Percentiles rank a stretch among this genome's conserved stretches.
phyloP scores from a whole-genome alignment of 768 basidiomycete species.

The Macrolepiota fuliginosa region DNA sequence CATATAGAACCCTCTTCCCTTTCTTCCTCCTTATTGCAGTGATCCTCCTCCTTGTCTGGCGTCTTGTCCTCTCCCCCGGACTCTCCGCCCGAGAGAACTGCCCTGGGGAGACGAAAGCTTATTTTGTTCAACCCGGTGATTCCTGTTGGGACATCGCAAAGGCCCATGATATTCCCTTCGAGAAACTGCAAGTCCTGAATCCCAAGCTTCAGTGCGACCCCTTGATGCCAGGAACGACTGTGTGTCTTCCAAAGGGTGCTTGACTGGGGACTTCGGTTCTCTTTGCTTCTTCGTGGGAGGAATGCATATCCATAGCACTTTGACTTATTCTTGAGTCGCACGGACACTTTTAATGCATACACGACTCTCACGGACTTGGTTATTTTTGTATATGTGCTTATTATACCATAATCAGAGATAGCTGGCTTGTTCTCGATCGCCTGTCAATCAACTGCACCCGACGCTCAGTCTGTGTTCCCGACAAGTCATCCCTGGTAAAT shows the following conservation, averaged over 20 bases:
- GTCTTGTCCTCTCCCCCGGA: slow-evolving; percentile 46
- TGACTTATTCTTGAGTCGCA: not conserved
- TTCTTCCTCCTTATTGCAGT: slow-evolving; percentile 72
- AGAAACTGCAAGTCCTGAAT: slow-evolving; percentile 52
- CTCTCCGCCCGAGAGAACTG: slow-evolving; percentile 35
- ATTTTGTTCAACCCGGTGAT: slow-evolving; percentile 56
- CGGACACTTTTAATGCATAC: not conserved
- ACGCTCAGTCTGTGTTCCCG: not conserved
- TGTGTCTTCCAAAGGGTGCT: slow-evolving; percentile 49
- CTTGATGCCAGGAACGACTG: slow-evolving; percentile 55
- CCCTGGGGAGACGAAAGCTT: slow-evolving; percentile 38
- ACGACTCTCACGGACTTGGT: not conserved
- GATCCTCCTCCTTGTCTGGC: slow-evolving; percentile 61
- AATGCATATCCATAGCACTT: not conserved
- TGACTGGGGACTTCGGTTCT: not conserved
- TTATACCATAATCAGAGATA: slow-evolving; percentile 2
- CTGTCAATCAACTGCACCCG: not conserved
- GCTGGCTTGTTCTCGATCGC: not conserved
- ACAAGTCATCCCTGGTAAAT: too few relatives aligned
- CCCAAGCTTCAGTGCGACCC: slow-evolving; percentile 51
- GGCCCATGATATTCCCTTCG: slow-evolving; percentile 45
- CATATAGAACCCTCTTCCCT: slow-evolving; percentile 64
- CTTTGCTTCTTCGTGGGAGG: not conserved
- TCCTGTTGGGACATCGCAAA: slow-evolving; percentile 64
- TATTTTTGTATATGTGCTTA: not conserved